phyloP scores from a whole-genome alignment of 306 rosid genomes.

The Casuarina equisetifolia region DNA sequence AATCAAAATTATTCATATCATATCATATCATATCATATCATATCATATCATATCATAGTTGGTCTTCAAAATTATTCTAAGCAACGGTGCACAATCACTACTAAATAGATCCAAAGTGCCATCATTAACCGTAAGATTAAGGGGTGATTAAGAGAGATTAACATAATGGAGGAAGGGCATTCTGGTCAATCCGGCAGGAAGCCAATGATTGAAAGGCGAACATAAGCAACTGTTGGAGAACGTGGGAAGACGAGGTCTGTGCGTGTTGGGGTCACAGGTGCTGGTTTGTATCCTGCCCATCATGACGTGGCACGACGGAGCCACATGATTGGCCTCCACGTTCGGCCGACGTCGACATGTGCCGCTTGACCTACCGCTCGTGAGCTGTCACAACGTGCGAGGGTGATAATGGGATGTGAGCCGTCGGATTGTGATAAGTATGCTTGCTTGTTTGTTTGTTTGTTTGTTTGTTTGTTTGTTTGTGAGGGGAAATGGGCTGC shows the following conservation, averaged over 20 bases:
- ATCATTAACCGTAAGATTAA: background rate
- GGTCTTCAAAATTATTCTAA: too few relatives aligned
- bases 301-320: slow-evolving; percentile 53
- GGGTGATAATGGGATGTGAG: slow-evolving; percentile 20
- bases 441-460: background rate
- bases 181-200: slow-evolving; percentile 25
- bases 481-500: background rate
- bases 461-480: background rate
- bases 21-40: too few relatives aligned
- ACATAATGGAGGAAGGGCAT: slow-evolving; percentile 36
- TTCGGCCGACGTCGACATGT: slow-evolving; percentile 42
- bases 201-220: slow-evolving; percentile 47
- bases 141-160: background rate
- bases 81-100: too few relatives aligned
- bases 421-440: slow-evolving; percentile 19
- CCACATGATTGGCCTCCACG: slow-evolving; percentile 68
- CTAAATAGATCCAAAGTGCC: too few relatives aligned
- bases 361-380: slow-evolving; percentile 43
- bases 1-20: too few relatives aligned
- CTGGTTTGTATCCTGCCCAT: background rate
- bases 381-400: slow-evolving; percentile 77
- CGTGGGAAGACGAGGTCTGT: slow-evolving; percentile 33
- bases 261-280: slow-evolving; percentile 27
- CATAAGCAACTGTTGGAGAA: slow-evolving; percentile 40
- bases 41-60: too few relatives aligned